Percentiles rank a stretch among this genome's conserved stretches.
Evolutionary conservation across 306 rosid genomes (phyloP).

Genomic region (Mucuna pruriens): DNA sequence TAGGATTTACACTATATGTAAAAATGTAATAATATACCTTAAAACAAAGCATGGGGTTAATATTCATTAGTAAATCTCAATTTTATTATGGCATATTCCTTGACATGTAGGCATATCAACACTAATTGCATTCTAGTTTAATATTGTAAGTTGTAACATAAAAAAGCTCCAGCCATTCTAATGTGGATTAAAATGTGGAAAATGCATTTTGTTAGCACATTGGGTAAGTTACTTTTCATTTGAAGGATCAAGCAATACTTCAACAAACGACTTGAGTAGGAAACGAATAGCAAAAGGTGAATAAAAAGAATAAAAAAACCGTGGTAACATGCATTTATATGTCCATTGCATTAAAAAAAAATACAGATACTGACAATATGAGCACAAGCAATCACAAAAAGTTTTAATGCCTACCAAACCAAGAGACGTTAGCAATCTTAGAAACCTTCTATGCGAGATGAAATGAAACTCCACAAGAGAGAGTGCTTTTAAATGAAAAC

Average conservation of each 20-base stretch:
- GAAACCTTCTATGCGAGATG: not conserved
- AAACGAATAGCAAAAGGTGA: not conserved
- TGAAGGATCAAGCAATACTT: not conserved
- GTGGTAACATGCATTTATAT: not conserved
- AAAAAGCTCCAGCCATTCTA: not conserved
- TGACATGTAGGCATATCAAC: not conserved
- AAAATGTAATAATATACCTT: not conserved
- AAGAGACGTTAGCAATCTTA: not conserved
- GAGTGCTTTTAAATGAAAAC: constrained; percentile 19
- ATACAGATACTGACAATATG: not conserved
- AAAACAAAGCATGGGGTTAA: not conserved
- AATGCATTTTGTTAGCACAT: not conserved
- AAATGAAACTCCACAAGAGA: not conserved
- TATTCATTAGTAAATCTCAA: not conserved
- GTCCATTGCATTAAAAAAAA: not conserved
- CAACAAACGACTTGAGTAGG: constrained; percentile 4
- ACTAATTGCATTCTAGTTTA: not conserved
- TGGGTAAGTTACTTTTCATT: not conserved
- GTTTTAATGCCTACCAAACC: not conserved
- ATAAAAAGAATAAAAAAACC: not conserved
- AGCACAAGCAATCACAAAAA: not conserved
- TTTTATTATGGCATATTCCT: not conserved
- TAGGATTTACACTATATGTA: not conserved
- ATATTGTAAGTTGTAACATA: not conserved
- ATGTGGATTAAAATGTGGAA: not conserved